phyloP scores from a whole-genome alignment of 179 eudicot species.

The Camellia oleifera region DNA sequence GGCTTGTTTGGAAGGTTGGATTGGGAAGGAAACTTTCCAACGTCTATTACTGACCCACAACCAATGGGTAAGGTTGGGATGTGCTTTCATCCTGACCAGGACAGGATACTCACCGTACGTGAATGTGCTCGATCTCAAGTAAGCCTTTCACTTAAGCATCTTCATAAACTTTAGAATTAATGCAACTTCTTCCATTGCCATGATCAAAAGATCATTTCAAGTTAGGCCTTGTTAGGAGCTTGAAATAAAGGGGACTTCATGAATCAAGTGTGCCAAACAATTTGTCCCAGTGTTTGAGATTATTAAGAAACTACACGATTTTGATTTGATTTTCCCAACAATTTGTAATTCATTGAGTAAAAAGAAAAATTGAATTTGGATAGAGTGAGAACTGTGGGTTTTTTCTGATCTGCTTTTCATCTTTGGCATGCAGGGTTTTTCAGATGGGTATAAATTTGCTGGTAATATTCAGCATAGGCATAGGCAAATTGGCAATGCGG shows the following conservation, averaged over 20 bases:
- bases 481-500: conserved; percentile 92
- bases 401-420: conserved; percentile 1
- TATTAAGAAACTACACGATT: neutral
- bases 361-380: neutral
- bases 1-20: conserved; percentile 93
- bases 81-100: conserved; percentile 98
- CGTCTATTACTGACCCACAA: conserved; percentile 97
- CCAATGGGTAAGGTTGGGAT: conserved; percentile 98
- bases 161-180: neutral
- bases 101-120: conserved; percentile 86
- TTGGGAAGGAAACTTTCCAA: conserved; percentile 97
- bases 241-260: no score
- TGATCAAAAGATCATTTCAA: neutral
- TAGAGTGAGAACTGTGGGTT: neutral
- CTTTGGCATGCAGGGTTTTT: conserved; percentile 66
- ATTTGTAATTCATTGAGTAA: neutral
- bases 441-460: conserved; percentile 72
- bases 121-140: conserved; percentile 97
- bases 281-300: neutral
- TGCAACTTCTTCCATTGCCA: neutral
- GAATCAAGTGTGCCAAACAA: no score
- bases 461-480: conserved; percentile 81
- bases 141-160: conserved; percentile 13
- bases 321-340: neutral
- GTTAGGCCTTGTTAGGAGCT: no score